Evolutionary conservation across 768 basidiomycete species (phyloP), one percentile per base, ranked within the genome.

Genomic region (Amanita rubescens): DNA sequence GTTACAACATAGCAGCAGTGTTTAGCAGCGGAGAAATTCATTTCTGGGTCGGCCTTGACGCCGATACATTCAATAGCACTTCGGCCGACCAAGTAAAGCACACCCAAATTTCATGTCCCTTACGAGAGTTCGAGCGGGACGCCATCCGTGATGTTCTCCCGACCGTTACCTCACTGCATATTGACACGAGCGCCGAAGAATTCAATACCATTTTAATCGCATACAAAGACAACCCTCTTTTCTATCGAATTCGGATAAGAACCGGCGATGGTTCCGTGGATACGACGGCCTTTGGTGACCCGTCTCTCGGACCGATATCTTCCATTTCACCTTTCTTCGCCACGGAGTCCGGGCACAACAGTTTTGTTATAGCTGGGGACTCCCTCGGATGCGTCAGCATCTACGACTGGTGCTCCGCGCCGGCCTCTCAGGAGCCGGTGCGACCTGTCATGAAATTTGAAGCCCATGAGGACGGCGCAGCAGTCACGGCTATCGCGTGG

Each of bases 361-460:
- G 72, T 60, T 79, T 87, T 62, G 65, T 90, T 30, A 59, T 90
- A 8, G 71, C 69, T 1, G 89, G 90, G 2, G 85, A 90, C 62
- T 67, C 71, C 20, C 69, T 87, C 22, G 89, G 89, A 1, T 80
- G 72, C 38, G 66, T 90, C 41, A 79, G 73, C 52, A 67, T 88
- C 3, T 89, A 84, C 60, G 72, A 78, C 33, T 85, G 79, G 77
- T 56, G 63, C 22, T 55, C 58, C 19, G 25, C 11, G 12, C 30
- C 50, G 27, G 17, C 27, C 30, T 53, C 34, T 32, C 43, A 3
- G 35, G 55, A 43, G 54, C 66, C 61, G 37, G 42, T 73, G 22
- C 47, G 50, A 14, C 76, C 81, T 1, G 56, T 68, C 3, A 70
- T 71, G 53, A 77, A 74, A 49, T 78, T 87, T 51, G 81, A 84